These are phyloP conservation scores for Hibiscus tridactylites DNA, from an alignment of 345 rosid species.

Conservation along the genomic window DNA sequence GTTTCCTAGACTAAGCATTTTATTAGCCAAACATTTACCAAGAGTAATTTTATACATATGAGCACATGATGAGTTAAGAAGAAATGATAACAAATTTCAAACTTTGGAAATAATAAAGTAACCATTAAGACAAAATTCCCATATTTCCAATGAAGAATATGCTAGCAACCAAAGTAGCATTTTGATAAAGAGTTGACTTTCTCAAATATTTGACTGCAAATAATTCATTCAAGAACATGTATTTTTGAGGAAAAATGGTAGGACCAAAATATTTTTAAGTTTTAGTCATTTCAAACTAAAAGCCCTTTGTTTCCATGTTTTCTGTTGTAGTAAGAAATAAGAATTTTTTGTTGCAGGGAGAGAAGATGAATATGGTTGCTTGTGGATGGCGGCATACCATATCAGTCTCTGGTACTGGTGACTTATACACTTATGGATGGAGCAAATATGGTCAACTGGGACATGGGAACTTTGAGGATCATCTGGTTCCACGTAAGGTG, in stretches of 20 bases:
- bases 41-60: not conserved
- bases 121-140: not conserved
- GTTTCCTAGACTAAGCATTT: not conserved
- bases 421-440: constrained; percentile 87
- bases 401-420: constrained; percentile 71
- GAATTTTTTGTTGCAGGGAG: constrained; percentile 43
- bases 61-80: too few species aligned
- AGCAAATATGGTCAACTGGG: constrained; percentile 98
- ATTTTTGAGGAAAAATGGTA: too few species aligned
- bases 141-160: too few species aligned
- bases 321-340: constrained; percentile 11
- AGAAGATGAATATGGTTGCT: constrained; percentile 81
- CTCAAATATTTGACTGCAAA: too few species aligned
- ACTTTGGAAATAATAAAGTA: not conserved
- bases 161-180: too few species aligned
- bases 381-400: constrained; percentile 99
- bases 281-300: not conserved
- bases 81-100: not conserved
- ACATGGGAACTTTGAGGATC: constrained; percentile 91
- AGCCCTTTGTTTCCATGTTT: constrained; percentile 10
- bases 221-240: too few species aligned
- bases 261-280: too few species aligned
- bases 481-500: constrained; percentile 73
- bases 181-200: too few species aligned
- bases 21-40: not conserved